phyloP scores from a whole-genome alignment of 2,329 filamentous ascomycete species.

The Diaporthe citrichinensis region DNA sequence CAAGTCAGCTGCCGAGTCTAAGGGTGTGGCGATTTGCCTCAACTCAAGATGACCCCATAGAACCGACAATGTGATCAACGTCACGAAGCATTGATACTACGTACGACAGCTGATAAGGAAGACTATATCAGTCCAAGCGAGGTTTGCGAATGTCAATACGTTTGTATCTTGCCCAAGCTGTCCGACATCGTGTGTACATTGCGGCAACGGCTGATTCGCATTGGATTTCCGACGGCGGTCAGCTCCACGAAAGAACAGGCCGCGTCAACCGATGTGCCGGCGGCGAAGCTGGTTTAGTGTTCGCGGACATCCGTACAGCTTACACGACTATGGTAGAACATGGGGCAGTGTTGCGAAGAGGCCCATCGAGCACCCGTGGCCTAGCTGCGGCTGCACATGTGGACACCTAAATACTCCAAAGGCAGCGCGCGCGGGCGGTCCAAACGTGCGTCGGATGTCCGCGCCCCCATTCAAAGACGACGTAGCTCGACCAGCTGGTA shows the following conservation, averaged over 20 bases:
- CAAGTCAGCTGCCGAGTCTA: background rate
- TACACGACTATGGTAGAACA: background rate
- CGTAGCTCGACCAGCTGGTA: background rate
- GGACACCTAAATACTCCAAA: background rate
- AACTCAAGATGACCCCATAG: too few relatives aligned
- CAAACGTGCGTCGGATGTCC: background rate
- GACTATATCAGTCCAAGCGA: accelerated
- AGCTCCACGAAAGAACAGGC: too few relatives aligned
- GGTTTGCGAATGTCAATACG: background rate
- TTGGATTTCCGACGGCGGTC: too few relatives aligned
- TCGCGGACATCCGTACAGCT: background rate
- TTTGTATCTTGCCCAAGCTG: too few relatives aligned
- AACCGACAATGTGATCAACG: background rate
- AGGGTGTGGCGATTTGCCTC: background rate
- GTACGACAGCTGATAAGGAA: background rate
- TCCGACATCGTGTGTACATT: too few relatives aligned
- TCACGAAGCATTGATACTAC: too few relatives aligned
- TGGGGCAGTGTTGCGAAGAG: background rate
- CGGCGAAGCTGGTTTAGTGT: background rate
- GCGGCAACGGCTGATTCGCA: background rate
- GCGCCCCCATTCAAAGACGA: background rate
- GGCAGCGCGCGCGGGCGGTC: background rate
- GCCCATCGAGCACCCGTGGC: background rate
- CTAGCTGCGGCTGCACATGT: too few relatives aligned
- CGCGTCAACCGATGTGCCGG: background rate